Evolutionary conservation across 192 early-diverging fungal genomes (phyloP), one percentile per base, ranked within the genome.

Genomic region (Coemansia aciculifera): DNA sequence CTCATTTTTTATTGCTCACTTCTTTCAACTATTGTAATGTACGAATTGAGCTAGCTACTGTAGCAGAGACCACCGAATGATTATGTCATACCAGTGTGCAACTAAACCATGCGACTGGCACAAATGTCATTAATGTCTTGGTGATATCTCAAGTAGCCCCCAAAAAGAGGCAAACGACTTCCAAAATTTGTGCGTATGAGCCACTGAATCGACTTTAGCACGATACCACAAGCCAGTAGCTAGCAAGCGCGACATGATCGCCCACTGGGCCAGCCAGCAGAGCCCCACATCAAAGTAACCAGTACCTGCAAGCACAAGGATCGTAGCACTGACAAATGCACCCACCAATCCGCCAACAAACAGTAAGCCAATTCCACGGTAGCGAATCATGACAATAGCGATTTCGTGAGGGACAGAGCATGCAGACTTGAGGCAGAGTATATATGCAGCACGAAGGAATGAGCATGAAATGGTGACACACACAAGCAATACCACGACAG

Each of bases 351-450:
- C 59, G 4, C 38, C n/a, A 7, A 46, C 40, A 57, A 79, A 74
- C 9, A 79, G 21, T n/a, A 67, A 19, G 2, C 77, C 77, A 24
- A 74, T 21, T 2, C 77, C 77, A 19, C 72, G 67, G 49, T 68
- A 79, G 13, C 65, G 65, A 5, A 63, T 32, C 46, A 79, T 59
- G 21, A 71, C 68, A 1, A 63, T 43, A 1, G 54, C 15, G 5
- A 68, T 63, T n/a, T 73, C 77, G 37, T 66, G 59, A 0, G 64
- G 64, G 2, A 63, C 27, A 27, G 13, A 54, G 51, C 51, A 54
- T 3, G 24, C 27, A 4, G 24, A 54, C 8, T 54, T 27, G 10
- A 54, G 24, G 51, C 51, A 54, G 8, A 54, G 51, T 8, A 54
- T 54, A 13, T 31, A 54, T 0, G 51, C 51, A 54, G 51, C 51